Evolutionary conservation across 2,329 filamentous ascomycete genomes (phyloP).

Genomic region (Conoideocrella luteorostrata): DNA sequence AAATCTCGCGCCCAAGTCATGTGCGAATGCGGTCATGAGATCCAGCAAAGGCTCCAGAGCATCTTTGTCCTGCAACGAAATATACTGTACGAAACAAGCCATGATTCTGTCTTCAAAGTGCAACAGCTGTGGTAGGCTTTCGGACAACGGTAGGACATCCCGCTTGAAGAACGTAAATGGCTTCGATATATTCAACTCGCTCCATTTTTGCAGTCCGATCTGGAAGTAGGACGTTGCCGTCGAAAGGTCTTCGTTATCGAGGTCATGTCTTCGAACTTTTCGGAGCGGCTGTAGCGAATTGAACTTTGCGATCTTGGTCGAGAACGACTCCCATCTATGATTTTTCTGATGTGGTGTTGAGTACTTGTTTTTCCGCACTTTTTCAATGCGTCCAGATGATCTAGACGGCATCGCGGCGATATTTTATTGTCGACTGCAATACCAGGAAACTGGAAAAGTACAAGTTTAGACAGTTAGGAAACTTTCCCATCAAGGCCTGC

Average conservation of each 20-base stretch:
- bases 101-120: conserved; percentile 86
- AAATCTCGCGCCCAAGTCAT: conserved; percentile 80
- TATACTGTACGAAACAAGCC: conserved; percentile 66
- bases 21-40: conserved; percentile 88
- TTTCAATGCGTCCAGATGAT: conserved; percentile 60
- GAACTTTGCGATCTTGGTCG: conserved; percentile 80
- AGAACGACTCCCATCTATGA: conserved; percentile 88
- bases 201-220: conserved; percentile 78
- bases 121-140: conserved; percentile 86
- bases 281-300: conserved; percentile 87
- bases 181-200: conserved; percentile 82
- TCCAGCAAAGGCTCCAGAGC: conserved; percentile 81
- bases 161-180: conserved; percentile 72
- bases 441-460: too few species aligned
- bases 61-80: conserved; percentile 69
- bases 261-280: conserved; percentile 75
- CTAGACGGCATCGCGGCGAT: conserved; percentile 52
- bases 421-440: conserved; percentile 11
- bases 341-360: conserved; percentile 71
- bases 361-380: conserved; percentile 63
- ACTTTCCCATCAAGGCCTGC: background rate
- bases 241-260: conserved; percentile 71
- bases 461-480: too few species aligned
- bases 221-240: conserved; percentile 82
- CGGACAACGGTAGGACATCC: conserved; percentile 69